Evolutionary conservation across 305 asterid genomes (phyloP).

Genomic region (Fraxinus sp.): DNA sequence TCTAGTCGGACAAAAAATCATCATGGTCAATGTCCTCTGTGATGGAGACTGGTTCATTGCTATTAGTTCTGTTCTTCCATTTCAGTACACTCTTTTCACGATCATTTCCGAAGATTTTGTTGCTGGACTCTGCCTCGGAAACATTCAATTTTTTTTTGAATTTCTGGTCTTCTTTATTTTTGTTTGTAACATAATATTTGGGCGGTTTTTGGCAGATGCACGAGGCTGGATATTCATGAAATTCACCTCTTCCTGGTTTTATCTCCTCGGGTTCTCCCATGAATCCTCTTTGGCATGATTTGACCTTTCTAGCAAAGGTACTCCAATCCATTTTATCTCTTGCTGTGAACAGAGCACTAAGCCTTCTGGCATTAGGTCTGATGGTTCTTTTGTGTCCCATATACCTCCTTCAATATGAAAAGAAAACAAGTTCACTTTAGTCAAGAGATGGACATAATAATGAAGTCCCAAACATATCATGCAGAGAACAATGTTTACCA

Average conservation of each 20-base stretch:
- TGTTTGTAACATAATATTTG: slow-evolving; percentile 31
- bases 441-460: not conserved
- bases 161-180: slow-evolving; percentile 31
- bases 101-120: slow-evolving; percentile 24
- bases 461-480: not conserved
- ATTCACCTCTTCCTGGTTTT: slow-evolving; percentile 92
- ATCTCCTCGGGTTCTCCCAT: slow-evolving; percentile 98
- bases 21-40: slow-evolving; percentile 45
- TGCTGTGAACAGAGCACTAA: slow-evolving; percentile 18
- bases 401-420: slow-evolving; percentile 35
- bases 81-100: slow-evolving; percentile 26
- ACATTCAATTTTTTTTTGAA: slow-evolving; percentile 28
- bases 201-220: slow-evolving; percentile 81
- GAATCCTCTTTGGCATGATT: slow-evolving; percentile 53
- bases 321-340: slow-evolving; percentile 27
- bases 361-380: slow-evolving; percentile 32
- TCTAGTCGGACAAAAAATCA: slow-evolving; percentile 47
- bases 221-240: slow-evolving; percentile 82
- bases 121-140: slow-evolving; percentile 30
- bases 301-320: slow-evolving; percentile 22
- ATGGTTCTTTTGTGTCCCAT: slow-evolving; percentile 29
- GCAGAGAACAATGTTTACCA: slow-evolving; percentile 1
- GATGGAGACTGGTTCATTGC: slow-evolving; percentile 31
- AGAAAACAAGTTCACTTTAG: slow-evolving; percentile 22
- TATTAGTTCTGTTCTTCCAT: slow-evolving; percentile 28